These are phyloP conservation scores for Delphinella strobiligena DNA, from an alignment of 2,329 filamentous ascomycete species.

Conservation along the genomic window DNA sequence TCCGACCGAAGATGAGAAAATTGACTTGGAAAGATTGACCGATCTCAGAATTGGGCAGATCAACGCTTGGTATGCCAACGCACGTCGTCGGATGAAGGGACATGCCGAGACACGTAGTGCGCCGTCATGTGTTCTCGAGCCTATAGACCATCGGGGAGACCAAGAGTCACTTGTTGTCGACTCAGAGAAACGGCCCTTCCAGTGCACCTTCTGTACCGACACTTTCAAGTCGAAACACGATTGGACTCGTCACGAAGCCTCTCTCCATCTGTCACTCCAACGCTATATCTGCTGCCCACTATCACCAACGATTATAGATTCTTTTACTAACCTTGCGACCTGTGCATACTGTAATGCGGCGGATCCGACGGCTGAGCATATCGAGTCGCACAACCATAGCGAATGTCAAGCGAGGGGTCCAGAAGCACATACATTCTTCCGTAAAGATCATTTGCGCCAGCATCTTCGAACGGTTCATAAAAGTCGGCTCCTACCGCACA, in stretches of 20 bases:
- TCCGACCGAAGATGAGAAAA: constrained; percentile 76
- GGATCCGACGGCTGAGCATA: constrained; percentile 42
- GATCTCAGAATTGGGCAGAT: constrained; percentile 75
- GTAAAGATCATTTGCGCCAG: constrained; percentile 51
- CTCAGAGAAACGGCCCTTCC: constrained; percentile 35
- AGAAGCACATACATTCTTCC: constrained; percentile 51
- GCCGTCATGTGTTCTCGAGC: no score
- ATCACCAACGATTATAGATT: constrained; percentile 43
- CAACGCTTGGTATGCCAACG: constrained; percentile 85
- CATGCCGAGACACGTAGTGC: constrained; percentile 35
- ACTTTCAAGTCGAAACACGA: constrained; percentile 47
- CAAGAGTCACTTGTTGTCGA: constrained; percentile 19
- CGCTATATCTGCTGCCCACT: constrained; percentile 49
- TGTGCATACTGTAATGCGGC: constrained; percentile 47
- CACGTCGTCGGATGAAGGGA: constrained; percentile 19
- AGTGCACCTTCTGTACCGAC: constrained; percentile 48
- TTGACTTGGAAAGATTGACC: constrained; percentile 63
- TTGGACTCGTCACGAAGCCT: constrained; percentile 52
- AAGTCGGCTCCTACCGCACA: constrained; percentile 47
- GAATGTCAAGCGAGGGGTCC: constrained; percentile 55
- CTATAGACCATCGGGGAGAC: no score
- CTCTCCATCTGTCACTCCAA: constrained; percentile 55
- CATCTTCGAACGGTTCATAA: constrained; percentile 49
- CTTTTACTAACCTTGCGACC: constrained; percentile 41
- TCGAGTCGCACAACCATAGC: constrained; percentile 47